phyloP scores from a whole-genome alignment of 352 stramenopile genomes.

The Globisporangium mamillatum region DNA sequence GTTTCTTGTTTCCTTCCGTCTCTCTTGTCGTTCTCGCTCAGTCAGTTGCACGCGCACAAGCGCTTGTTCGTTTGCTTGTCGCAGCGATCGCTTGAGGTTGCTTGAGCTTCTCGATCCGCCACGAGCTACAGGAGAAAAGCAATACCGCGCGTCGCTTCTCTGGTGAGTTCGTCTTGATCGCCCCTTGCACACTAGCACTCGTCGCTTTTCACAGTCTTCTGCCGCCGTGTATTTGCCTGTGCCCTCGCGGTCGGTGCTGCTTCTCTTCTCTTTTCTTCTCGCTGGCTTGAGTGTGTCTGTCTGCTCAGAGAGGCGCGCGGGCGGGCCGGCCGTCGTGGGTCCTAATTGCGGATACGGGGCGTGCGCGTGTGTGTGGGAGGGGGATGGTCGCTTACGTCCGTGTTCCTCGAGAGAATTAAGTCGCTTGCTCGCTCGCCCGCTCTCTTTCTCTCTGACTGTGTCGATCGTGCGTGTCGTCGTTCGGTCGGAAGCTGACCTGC shows the following conservation, averaged over 20 bases:
- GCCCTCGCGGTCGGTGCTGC: background rate
- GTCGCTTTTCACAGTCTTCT: background rate
- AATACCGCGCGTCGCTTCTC: conserved; percentile 8
- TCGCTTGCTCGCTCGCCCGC: conserved; percentile 7
- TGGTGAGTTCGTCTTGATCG: background rate
- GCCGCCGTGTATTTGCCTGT: background rate
- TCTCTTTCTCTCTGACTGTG: conserved; percentile 4
- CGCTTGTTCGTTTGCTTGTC: background rate
- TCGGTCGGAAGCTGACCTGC: conserved; percentile 9
- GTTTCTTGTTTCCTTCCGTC: conserved; percentile 5
- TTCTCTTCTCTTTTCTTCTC: background rate
- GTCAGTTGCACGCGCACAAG: background rate
- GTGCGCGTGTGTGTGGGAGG: background rate
- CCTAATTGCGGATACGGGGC: background rate
- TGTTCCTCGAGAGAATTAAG: conserved; percentile 6
- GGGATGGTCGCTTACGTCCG: background rate
- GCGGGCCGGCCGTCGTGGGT: background rate
- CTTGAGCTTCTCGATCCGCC: conserved; percentile 7
- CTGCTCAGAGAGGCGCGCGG: conserved; percentile 5
- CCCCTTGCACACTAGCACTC: background rate
- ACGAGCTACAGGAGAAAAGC: conserved; percentile 10
- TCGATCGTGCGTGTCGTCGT: conserved; percentile 13
- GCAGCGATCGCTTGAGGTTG: background rate
- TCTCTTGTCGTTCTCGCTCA: background rate
- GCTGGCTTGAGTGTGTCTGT: background rate